Evolutionary conservation across 2,329 filamentous ascomycete genomes (phyloP).

Genomic region (Fusarium sp.): DNA sequence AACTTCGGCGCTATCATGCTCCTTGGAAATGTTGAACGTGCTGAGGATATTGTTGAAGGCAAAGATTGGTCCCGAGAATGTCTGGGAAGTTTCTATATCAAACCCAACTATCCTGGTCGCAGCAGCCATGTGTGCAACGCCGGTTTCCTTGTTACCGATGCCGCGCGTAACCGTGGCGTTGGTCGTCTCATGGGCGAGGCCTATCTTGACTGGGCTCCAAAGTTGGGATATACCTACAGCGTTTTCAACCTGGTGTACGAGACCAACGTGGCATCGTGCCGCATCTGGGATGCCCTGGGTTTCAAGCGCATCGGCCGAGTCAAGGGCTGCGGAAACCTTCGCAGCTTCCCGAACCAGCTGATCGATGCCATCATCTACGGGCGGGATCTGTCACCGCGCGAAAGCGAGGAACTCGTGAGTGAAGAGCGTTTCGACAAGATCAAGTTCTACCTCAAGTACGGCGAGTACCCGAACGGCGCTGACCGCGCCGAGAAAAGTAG

Average conservation of each 20-base stretch:
- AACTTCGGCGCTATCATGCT: conserved; percentile 92
- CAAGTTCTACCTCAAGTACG: conserved; percentile 94
- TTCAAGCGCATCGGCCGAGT: conserved; percentile 93
- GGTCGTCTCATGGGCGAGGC: conserved; percentile 81
- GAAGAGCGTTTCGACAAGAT: conserved; percentile 99
- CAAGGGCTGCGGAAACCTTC: conserved; percentile 75
- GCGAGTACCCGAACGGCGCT: conserved; percentile 91
- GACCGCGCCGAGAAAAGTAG: conserved; percentile 96
- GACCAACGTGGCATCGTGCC: conserved; percentile 89
- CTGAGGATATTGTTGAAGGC: conserved; percentile 67
- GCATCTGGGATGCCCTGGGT: conserved; percentile 90
- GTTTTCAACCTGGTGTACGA: conserved; percentile 97
- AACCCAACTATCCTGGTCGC: conserved; percentile 91
- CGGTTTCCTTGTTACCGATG: conserved; percentile 80
- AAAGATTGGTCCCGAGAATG: conserved; percentile 84
- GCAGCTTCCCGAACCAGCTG: conserved; percentile 74
- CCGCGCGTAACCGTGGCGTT: conserved; percentile 77
- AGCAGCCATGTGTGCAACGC: conserved; percentile 93
- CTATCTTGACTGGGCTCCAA: conserved; percentile 81
- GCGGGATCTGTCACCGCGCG: conserved; percentile 65
- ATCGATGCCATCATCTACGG: conserved; percentile 85
- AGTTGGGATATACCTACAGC: conserved; percentile 88
- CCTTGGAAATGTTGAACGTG: conserved; percentile 75
- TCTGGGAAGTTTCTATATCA: conserved; percentile 92
- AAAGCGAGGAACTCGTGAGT: conserved; percentile 84